phyloP scores from a whole-genome alignment of 768 basidiomycete species.

The Pulveroboletus sp. region DNA sequence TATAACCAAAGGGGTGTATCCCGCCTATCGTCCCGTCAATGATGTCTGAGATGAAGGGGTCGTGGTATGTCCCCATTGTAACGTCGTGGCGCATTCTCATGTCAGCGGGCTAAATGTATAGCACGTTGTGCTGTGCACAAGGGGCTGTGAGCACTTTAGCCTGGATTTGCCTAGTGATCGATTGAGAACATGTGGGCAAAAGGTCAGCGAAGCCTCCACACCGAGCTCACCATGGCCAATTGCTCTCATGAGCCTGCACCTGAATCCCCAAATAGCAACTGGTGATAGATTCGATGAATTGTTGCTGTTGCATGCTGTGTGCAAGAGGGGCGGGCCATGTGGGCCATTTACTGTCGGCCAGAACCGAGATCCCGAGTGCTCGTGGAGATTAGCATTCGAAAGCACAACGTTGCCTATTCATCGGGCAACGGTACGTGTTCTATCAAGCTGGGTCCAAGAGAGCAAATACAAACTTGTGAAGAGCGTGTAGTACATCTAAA shows the following conservation, averaged over 20 bases:
- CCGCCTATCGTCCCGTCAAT: conserved; percentile 1
- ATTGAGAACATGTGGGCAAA: conserved; percentile 14
- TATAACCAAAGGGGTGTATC: conserved; percentile 12
- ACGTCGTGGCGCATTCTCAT: conserved; percentile 24
- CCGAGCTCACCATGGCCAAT: conserved; percentile 14
- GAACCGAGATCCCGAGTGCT: conserved; percentile 1
- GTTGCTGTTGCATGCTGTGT: conserved; percentile 6
- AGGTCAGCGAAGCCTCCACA: conserved; percentile 10
- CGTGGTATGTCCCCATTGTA: conserved; percentile 8
- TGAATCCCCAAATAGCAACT: conserved; percentile 1
- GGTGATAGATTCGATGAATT: conserved; percentile 18
- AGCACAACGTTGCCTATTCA: conserved; percentile 12
- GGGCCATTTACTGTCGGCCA: not conserved
- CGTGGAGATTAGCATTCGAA: conserved; percentile 2
- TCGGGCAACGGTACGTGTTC: conserved; percentile 4
- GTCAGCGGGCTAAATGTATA: conserved; percentile 9
- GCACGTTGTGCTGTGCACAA: conserved; percentile 14
- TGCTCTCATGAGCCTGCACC: conserved; percentile 12
- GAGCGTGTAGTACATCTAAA: conserved; percentile 16
- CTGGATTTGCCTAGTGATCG: conserved; percentile 8
- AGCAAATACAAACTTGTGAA: conserved; percentile 16
- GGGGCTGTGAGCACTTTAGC: conserved; percentile 16
- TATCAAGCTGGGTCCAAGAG: conserved; percentile 12
- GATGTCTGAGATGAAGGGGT: conserved; percentile 13
- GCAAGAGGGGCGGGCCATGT: not conserved